Conservation (phyloP, 306 rosid species). For the Betula pendula region DNA sequence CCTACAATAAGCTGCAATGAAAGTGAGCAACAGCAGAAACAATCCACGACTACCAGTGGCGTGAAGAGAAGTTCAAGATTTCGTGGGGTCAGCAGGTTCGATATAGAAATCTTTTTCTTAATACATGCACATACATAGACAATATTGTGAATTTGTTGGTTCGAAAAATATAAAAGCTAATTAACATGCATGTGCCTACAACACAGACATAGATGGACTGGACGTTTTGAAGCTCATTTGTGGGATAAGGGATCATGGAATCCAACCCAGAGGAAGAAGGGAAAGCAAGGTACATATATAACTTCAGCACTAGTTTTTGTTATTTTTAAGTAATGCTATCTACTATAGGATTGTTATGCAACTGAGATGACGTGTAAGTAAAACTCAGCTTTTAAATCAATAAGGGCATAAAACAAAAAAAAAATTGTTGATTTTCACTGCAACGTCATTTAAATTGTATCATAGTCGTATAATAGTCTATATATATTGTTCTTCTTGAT, state of each 20-base stretch:
- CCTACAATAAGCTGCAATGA: slow-evolving; percentile 27
- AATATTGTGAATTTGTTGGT: not conserved
- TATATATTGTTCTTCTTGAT: not conserved
- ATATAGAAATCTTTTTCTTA: not conserved
- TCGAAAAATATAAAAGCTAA: not conserved
- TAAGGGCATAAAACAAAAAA: too few species aligned
- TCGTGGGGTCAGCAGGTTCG: slow-evolving; percentile 48
- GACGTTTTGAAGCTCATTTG: slow-evolving; percentile 48
- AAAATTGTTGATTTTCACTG: too few species aligned
- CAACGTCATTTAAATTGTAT: too few species aligned
- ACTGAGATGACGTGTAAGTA: too few species aligned
- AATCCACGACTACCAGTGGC: slow-evolving; percentile 16
- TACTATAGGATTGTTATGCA: too few species aligned
- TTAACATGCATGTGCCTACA: too few species aligned
- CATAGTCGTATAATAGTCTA: too few species aligned
- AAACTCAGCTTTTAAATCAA: too few species aligned
- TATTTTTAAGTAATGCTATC: not conserved
- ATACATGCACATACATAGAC: too few species aligned
- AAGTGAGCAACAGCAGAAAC: slow-evolving; percentile 29
- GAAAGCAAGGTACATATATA: slow-evolving; percentile 41
- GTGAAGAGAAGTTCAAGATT: slow-evolving; percentile 51
- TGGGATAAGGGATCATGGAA: slow-evolving; percentile 59
- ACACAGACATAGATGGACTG: slow-evolving; percentile 51
- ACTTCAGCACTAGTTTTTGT: not conserved
- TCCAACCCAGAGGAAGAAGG: slow-evolving; percentile 56